Evolutionary conservation across 225 moss, liverwort and hornwort genomes (phyloP).

Genomic region (Polytrichum commune): DNA sequence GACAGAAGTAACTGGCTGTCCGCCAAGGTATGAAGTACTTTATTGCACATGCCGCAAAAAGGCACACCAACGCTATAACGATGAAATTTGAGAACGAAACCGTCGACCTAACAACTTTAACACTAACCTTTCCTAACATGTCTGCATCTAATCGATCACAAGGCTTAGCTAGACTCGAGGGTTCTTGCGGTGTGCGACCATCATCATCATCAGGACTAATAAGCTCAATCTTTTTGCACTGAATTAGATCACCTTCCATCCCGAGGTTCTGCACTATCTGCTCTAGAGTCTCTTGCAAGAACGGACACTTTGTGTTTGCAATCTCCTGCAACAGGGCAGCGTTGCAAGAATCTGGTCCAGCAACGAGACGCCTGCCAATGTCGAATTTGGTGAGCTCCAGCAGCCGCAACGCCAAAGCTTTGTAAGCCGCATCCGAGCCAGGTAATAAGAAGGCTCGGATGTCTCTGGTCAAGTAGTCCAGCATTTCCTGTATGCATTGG

Average conservation of each 20-base stretch:
- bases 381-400: conserved; percentile 33
- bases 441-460: not conserved
- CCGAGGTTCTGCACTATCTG: not conserved
- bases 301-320: not conserved
- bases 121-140: not conserved
- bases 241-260: not conserved
- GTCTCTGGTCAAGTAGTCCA: conserved; percentile 19
- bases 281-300: not conserved
- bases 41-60: conserved; percentile 2
- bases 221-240: no score
- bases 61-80: conserved; percentile 2
- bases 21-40: conserved; percentile 8
- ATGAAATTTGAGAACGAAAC: not conserved
- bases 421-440: conserved; percentile 12
- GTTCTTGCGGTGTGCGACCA: no score
- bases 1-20: not conserved
- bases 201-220: no score
- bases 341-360: conserved; percentile 43
- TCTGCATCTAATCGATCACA: not conserved
- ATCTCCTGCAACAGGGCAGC: conserved; percentile 15
- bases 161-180: not conserved
- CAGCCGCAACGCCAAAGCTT: conserved; percentile 22
- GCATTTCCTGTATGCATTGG: conserved; percentile 27
- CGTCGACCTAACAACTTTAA: not conserved
- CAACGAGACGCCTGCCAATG: conserved; percentile 33